phyloP scores from a whole-genome alignment of 2,329 filamentous ascomycete species.

The Aaosphaeria pasadenensis region DNA sequence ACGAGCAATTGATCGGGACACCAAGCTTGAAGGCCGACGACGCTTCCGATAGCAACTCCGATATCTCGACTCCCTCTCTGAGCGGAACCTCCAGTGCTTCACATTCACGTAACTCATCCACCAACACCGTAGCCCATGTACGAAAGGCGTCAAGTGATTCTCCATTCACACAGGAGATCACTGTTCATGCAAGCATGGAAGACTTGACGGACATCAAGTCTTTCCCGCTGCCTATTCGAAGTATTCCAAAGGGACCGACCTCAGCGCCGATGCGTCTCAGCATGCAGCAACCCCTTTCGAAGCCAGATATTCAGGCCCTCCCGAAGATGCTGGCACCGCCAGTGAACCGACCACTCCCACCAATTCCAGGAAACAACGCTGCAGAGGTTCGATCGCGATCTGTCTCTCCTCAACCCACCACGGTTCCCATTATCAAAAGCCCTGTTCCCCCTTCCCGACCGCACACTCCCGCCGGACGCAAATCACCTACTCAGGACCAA shows the following conservation, averaged over 20 bases:
- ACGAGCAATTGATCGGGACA: conserved; percentile 4
- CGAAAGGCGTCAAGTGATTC: conserved; percentile 19
- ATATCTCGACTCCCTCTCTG: conserved; percentile 10
- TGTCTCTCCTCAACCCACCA: not conserved
- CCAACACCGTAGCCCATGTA: conserved; percentile 13
- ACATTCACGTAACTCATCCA: not conserved
- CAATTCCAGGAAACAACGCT: conserved; percentile 12
- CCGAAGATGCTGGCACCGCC: conserved; percentile 13
- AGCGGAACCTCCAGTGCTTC: conserved; percentile 12
- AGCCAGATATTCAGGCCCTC: not conserved
- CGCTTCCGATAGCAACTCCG: conserved; percentile 15
- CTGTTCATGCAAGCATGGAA: conserved; percentile 22
- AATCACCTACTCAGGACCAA: not conserved
- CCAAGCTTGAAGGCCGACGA: conserved; percentile 16
- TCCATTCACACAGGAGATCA: conserved; percentile 24
- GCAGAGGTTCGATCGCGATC: conserved; percentile 8
- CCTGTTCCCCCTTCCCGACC: conserved; percentile 1
- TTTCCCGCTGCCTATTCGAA: conserved; percentile 8
- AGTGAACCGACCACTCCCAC: conserved; percentile 20
- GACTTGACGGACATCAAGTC: conserved; percentile 17
- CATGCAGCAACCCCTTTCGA: not conserved
- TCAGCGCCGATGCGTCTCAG: not conserved
- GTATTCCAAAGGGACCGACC: conserved; percentile 7
- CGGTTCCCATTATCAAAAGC: not conserved
- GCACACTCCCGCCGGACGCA: not conserved